These are phyloP conservation scores for Yamadazyma tumulicola DNA, from an alignment of 805 yeast species.

Conservation along the genomic window DNA sequence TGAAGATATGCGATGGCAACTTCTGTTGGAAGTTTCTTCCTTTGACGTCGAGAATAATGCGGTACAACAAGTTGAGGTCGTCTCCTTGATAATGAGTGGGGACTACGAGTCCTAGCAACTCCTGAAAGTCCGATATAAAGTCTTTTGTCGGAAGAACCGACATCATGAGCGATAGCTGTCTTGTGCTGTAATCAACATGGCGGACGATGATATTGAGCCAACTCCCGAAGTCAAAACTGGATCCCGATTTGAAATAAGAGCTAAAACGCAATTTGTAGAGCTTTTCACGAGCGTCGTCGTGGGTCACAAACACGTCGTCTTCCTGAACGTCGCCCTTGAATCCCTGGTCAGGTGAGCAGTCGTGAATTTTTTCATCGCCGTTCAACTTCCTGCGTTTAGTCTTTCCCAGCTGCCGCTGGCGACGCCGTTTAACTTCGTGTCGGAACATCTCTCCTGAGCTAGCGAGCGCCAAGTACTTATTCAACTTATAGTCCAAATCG, in stretches of 20 bases:
- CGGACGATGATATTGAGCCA: conserved; percentile 11
- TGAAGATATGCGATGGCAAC: too few relatives aligned
- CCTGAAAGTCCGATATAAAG: too few relatives aligned
- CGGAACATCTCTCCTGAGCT: conserved; percentile 1
- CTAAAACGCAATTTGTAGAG: conserved; percentile 13
- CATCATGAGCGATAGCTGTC: conserved; percentile 1
- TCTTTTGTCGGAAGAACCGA: conserved; percentile 2
- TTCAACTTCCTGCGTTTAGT: conserved; percentile 4
- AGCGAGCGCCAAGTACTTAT: conserved; percentile 3
- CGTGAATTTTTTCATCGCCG: conserved; percentile 12
- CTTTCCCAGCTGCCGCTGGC: too few relatives aligned
- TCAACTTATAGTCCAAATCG: conserved; percentile 7
- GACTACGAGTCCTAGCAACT: too few relatives aligned
- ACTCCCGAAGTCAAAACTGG: too few relatives aligned
- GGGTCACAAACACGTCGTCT: neutral
- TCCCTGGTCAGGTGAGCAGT: too few relatives aligned
- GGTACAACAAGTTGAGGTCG: too few relatives aligned
- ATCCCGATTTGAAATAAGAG: conserved; percentile 22
- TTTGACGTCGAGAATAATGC: too few relatives aligned
- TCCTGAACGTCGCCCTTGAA: conserved; percentile 1
- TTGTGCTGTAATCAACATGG: conserved; percentile 16
- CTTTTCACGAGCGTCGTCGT: neutral
- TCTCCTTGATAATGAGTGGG: too few relatives aligned
- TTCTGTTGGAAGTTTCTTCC: too few relatives aligned
- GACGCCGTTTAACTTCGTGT: neutral